A percentile compares a stretch with the other conserved stretches of the same genome.
Conservation (phyloP, 208 protist genomes). For the Acanthamoeba culbertsoni region DNA sequence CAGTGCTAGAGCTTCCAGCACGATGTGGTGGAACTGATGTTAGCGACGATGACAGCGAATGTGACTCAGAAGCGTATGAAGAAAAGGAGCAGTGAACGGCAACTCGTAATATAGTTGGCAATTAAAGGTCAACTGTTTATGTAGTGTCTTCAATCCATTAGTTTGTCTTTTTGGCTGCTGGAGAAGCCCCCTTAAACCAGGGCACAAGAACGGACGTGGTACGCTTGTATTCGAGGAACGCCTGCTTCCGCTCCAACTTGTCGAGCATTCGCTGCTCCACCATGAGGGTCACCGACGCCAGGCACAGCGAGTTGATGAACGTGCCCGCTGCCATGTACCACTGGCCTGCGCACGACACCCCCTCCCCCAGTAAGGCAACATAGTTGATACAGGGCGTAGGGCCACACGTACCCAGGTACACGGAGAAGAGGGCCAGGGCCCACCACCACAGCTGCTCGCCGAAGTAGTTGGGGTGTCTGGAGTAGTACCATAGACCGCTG, state of each 20-base stretch:
- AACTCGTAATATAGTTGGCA: no score
- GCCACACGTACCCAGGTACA: neutral
- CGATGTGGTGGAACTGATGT: neutral
- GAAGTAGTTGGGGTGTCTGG: slow-evolving; percentile 61
- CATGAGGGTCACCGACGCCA: slow-evolving; percentile 56
- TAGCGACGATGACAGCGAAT: neutral
- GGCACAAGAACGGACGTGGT: slow-evolving; percentile 48
- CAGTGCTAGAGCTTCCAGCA: neutral
- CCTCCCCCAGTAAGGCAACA: no score
- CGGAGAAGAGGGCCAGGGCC: neutral
- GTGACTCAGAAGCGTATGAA: neutral
- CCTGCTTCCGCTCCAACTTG: neutral
- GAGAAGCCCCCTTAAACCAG: neutral
- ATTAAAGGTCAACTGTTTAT: no score
- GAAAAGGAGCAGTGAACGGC: neutral
- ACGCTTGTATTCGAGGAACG: slow-evolving; percentile 40
- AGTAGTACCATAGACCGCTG: slow-evolving; percentile 53
- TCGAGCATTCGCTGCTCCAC: slow-evolving; percentile 53
- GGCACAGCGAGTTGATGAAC: slow-evolving; percentile 45
- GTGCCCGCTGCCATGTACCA: slow-evolving; percentile 45
- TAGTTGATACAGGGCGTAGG: no score
- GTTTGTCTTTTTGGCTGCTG: neutral
- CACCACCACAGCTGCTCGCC: slow-evolving; percentile 58
- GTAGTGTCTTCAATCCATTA: neutral
- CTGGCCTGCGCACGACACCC: neutral